phyloP scores from a whole-genome alignment of 2,329 filamentous ascomycete genomes.

The Paraphaeosphaeria minitans region DNA sequence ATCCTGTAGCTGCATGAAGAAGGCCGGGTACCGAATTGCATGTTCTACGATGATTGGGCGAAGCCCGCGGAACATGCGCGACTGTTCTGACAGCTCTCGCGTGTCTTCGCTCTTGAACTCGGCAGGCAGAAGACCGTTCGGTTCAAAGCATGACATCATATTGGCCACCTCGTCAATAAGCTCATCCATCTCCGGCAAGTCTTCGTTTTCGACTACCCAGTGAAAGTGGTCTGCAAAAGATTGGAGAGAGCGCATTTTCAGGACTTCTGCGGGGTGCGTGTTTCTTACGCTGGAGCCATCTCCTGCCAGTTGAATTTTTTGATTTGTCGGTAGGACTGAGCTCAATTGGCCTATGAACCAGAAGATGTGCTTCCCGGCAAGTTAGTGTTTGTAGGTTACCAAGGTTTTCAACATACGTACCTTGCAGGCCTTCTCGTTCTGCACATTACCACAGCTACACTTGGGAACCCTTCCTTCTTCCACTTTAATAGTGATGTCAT shows the following conservation, averaged over 20 bases:
- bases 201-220: constrained; percentile 39
- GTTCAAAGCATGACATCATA: constrained; percentile 47
- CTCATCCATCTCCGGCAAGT: constrained; percentile 34
- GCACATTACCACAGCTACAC: constrained; percentile 44
- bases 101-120: constrained; percentile 37
- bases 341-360: constrained; percentile 46
- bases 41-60: constrained; percentile 35
- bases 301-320: constrained; percentile 34
- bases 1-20: constrained; percentile 33
- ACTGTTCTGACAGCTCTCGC: constrained; percentile 29
- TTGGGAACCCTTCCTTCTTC: constrained; percentile 33
- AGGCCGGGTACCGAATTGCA: constrained; percentile 32
- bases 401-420: constrained; percentile 22
- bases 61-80: constrained; percentile 41
- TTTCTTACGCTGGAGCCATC: constrained; percentile 43
- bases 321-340: constrained; percentile 28
- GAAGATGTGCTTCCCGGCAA: constrained; percentile 42
- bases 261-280: constrained; percentile 35
- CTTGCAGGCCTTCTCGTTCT: constrained; percentile 41
- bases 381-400: constrained; percentile 12
- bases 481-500: constrained; percentile 43
- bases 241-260: constrained; percentile 33
- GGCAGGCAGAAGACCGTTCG: constrained; percentile 38
- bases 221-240: constrained; percentile 34
- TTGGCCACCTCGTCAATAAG: constrained; percentile 37